Evolutionary conservation across 768 basidiomycete genomes (phyloP), one percentile per base, ranked within the genome.

Genomic region (Sporobolomyces pararoseus): DNA sequence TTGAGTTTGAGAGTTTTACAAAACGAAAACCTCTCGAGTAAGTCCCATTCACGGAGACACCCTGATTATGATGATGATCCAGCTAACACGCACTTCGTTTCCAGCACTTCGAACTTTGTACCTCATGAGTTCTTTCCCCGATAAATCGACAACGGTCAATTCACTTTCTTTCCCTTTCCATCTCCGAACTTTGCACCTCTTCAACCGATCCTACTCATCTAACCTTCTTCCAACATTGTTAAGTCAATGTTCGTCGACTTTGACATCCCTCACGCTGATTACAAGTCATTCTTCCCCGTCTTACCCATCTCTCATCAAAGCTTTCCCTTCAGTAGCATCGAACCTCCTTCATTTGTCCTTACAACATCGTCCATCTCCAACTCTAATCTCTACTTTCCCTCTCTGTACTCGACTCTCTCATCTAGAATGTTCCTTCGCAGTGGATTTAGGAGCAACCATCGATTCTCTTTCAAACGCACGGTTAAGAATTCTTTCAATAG

Each of bases 91-190:
- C n/a, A n/a, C n/a, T n/a, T n/a, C n/a, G n/a, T n/a, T n/a, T n/a
- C 6, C 52, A 71, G 70, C 59, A 4, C 65, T 71, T 0, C 29
- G 27, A 0, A 66, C 49, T 6, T 61, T 71, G 23, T 23, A 37
- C 23, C 61, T 71, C 31, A 58, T 63, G 49, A 58, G 53, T 23
- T 29, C 70, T 3, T 66, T 71, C 34, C 65, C 70, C 21, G 70
- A 71, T 49, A 63, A 63, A 50, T 55, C 65, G 12, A n/a, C 31
- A 2, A 46, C 46, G 1, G 39, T 71, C 55, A 21, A 23, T 25
- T 21, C 53, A 21, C 49, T 71, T 29, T 9, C 29, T 32, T 25
- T 66, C 39, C 65, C 65, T 0, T 71, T 71, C 55, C 65, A 63
- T 60, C 65, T 71, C 17, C 54, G 42, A 19, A 17, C 60, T 12